phyloP scores from a whole-genome alignment of 139 green algal genomes.

The Monoraphidium neglectum region DNA sequence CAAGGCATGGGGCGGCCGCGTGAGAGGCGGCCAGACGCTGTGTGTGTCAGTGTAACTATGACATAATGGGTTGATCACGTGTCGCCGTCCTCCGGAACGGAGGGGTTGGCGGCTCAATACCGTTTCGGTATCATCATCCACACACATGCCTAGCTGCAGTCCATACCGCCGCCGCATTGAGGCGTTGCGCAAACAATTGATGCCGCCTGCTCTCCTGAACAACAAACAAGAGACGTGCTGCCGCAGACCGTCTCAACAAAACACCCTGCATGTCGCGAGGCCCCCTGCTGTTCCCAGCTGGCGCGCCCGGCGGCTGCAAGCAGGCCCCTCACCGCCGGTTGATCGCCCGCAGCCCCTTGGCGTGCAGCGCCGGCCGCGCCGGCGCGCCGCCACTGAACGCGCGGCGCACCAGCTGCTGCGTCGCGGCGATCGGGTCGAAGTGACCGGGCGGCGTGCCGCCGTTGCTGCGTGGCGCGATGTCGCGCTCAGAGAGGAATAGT shows the following conservation, averaged over 20 bases:
- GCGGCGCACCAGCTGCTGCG: constrained; percentile 49
- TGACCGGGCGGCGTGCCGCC: neutral
- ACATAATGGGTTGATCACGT: constrained; percentile 37
- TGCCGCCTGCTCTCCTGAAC: too few species aligned
- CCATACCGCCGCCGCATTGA: too few species aligned
- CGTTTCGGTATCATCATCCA: constrained; percentile 26
- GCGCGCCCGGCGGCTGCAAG: too few species aligned
- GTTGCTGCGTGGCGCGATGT: neutral
- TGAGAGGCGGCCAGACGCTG: neutral
- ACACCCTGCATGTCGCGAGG: too few species aligned
- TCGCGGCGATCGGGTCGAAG: constrained; percentile 61
- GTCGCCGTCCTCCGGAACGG: constrained; percentile 16
- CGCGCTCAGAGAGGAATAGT: constrained; percentile 55
- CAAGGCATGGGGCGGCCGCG: too few species aligned
- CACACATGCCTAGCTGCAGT: neutral
- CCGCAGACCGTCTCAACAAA: too few species aligned
- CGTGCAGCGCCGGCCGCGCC: constrained; percentile 30
- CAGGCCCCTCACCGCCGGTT: constrained; percentile 37
- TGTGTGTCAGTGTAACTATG: constrained; percentile 75
- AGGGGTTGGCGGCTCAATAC: constrained; percentile 12
- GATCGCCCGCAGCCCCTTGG: constrained; percentile 23
- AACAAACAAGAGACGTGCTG: too few species aligned
- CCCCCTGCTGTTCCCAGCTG: too few species aligned
- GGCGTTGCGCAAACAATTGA: too few species aligned
- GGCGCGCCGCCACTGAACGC: constrained; percentile 18